phyloP scores from a whole-genome alignment of 805 yeast species.

The Candida multigemmis region DNA sequence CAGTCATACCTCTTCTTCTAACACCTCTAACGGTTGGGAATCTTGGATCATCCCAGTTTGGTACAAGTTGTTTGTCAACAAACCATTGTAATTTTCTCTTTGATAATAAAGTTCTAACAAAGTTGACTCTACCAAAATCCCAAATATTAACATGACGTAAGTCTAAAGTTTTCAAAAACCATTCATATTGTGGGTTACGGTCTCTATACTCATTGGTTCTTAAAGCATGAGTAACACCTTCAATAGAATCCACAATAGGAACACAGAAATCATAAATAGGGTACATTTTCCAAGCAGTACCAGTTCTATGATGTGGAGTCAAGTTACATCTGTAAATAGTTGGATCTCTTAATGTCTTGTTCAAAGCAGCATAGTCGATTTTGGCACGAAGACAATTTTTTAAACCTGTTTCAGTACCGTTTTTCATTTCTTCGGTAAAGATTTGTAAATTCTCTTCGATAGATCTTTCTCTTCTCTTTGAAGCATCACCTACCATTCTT shows the following conservation, averaged over 20 bases:
- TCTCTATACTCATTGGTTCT: slow-evolving; percentile 99
- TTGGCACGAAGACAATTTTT: slow-evolving; percentile 95
- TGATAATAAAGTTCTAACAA: slow-evolving; percentile 88
- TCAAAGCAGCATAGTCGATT: slow-evolving; percentile 82
- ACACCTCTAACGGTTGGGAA: slow-evolving; percentile 99
- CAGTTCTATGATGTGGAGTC: slow-evolving; percentile 97
- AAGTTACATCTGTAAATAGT: slow-evolving; percentile 95
- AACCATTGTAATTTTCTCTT: slow-evolving; percentile 99
- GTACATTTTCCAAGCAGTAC: slow-evolving; percentile 86
- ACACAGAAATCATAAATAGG: slow-evolving; percentile 99
- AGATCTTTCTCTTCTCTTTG: slow-evolving; percentile 84
- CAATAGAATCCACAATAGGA: slow-evolving; percentile 90
- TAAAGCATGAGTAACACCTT: slow-evolving; percentile 96
- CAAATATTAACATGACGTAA: slow-evolving; percentile 92
- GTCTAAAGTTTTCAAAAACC: slow-evolving; percentile 78
- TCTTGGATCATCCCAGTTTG: slow-evolving; percentile 98
- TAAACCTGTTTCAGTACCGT: slow-evolving; percentile 88
- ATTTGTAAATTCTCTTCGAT: slow-evolving; percentile 86
- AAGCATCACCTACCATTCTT: slow-evolving; percentile 95
- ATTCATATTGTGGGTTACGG: slow-evolving; percentile 95
- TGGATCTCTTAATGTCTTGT: slow-evolving; percentile 96
- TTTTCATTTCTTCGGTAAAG: slow-evolving; percentile 86
- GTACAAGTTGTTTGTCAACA: slow-evolving; percentile 81
- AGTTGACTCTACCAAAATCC: slow-evolving; percentile 98
- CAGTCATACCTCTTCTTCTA: slow-evolving; percentile 99